phyloP scores from a whole-genome alignment of 768 basidiomycete species.

The Infundibulicybe gibba region DNA sequence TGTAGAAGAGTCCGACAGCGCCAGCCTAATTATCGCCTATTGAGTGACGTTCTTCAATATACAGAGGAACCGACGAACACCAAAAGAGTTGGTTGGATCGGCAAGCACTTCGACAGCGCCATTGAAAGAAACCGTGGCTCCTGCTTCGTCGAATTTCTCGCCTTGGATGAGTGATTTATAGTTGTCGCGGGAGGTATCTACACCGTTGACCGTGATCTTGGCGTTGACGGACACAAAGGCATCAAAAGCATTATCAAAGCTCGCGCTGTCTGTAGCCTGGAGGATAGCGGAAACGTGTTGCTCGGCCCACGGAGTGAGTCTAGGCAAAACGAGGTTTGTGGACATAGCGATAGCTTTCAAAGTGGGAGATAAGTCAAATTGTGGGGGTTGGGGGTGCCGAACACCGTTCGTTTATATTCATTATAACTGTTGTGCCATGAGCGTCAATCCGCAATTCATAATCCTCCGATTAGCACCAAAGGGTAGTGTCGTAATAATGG shows the following conservation, averaged over 20 bases:
- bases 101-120: constrained; percentile 24
- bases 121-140: constrained; percentile 23
- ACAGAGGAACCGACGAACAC: constrained; percentile 2
- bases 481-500: no score
- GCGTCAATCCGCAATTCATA: no score
- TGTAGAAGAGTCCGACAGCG: constrained; percentile 32
- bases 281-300: constrained; percentile 32
- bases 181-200: constrained; percentile 28
- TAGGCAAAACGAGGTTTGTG: constrained; percentile 19
- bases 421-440: no score
- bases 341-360: constrained; percentile 6
- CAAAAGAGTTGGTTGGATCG: constrained; percentile 8
- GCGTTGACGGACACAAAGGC: constrained; percentile 31
- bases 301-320: constrained; percentile 39
- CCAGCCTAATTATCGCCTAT: constrained; percentile 11
- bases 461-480: no score
- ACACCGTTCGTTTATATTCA: no score
- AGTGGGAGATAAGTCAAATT: not conserved
- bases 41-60: constrained; percentile 1
- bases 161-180: constrained; percentile 34
- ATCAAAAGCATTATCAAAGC: constrained; percentile 36
- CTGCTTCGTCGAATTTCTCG: constrained; percentile 21
- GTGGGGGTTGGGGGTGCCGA: no score
- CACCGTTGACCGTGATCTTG: constrained; percentile 37
- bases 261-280: constrained; percentile 27